phyloP scores from a whole-genome alignment of 176 grass and related monocot species.

The Hyparrhenia diplandra region DNA sequence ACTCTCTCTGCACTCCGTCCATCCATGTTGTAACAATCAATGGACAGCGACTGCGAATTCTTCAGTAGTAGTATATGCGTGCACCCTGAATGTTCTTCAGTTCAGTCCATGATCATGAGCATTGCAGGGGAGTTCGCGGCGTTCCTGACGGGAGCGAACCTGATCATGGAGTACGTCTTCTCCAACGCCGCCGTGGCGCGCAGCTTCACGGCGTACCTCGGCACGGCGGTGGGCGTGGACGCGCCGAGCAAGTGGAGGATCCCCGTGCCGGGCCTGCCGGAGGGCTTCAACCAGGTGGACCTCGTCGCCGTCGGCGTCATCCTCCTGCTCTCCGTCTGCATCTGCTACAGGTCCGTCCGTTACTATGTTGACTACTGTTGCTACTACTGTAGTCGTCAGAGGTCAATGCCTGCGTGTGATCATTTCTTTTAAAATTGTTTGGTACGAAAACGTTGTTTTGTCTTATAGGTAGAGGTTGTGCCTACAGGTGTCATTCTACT shows the following conservation, averaged over 20 bases:
- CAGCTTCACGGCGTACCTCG: slow-evolving; percentile 94
- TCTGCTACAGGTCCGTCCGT: slow-evolving; percentile 79
- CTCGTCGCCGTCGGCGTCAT: slow-evolving; percentile 76
- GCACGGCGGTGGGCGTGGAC: slow-evolving; percentile 77
- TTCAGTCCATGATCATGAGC: too few species aligned
- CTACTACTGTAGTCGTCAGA: neutral
- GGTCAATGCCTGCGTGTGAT: neutral
- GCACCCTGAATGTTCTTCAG: too few species aligned
- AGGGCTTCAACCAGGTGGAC: slow-evolving; percentile 88
- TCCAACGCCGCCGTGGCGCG: slow-evolving; percentile 98
- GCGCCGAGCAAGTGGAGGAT: slow-evolving; percentile 66
- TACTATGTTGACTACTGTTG: neutral
- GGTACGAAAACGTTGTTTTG: neutral
- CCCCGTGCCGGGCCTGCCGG: slow-evolving; percentile 51
- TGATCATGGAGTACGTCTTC: slow-evolving; percentile 99
- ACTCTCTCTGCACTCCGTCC: too few species aligned
- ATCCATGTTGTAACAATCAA: neutral
- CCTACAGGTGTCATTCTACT: neutral
- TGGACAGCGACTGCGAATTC: too few species aligned
- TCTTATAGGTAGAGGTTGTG: neutral
- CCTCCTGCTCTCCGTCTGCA: slow-evolving; percentile 75
- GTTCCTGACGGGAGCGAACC: slow-evolving; percentile 88
- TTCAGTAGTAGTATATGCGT: too few species aligned
- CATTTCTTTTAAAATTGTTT: too few species aligned
- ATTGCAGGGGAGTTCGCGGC: slow-evolving; percentile 83